These are phyloP conservation scores for Ocimum tenuiflorum DNA, from an alignment of 257 asterid genomes.

Conservation along the genomic window DNA sequence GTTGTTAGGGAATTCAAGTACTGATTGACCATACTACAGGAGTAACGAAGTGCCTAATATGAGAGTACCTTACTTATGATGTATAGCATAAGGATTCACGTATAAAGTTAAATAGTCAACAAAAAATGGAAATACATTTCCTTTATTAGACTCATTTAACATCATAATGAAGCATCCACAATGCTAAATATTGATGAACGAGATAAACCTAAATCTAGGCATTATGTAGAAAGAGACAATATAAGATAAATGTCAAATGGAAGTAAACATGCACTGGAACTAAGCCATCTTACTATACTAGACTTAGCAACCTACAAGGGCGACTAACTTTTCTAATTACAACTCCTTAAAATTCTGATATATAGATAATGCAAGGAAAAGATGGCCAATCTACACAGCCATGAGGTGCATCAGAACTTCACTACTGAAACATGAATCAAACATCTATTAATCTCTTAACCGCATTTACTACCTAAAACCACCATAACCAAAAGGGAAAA, in stretches of 20 bases:
- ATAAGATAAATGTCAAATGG: no score
- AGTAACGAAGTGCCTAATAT: no score
- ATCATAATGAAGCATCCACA: neutral
- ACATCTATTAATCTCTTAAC: no score
- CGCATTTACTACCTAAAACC: neutral
- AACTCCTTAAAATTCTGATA: neutral
- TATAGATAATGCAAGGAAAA: no score
- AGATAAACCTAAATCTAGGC: neutral
- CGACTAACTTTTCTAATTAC: neutral
- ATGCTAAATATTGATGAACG: neutral
- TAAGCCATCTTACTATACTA: no score
- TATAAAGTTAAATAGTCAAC: neutral
- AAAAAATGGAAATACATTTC: neutral
- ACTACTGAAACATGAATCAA: no score
- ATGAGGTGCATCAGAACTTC: no score
- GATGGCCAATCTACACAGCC: slow-evolving; percentile 3
- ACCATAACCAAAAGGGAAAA: neutral
- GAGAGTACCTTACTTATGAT: no score
- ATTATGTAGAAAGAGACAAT: neutral
- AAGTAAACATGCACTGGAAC: neutral
- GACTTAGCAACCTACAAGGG: no score
- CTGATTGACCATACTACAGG: no score
- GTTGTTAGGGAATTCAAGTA: neutral
- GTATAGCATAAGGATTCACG: no score
- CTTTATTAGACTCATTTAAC: neutral